Evolutionary conservation across 2,329 filamentous ascomycete genomes (phyloP).

Genomic region (Fusarium avenaceum): DNA sequence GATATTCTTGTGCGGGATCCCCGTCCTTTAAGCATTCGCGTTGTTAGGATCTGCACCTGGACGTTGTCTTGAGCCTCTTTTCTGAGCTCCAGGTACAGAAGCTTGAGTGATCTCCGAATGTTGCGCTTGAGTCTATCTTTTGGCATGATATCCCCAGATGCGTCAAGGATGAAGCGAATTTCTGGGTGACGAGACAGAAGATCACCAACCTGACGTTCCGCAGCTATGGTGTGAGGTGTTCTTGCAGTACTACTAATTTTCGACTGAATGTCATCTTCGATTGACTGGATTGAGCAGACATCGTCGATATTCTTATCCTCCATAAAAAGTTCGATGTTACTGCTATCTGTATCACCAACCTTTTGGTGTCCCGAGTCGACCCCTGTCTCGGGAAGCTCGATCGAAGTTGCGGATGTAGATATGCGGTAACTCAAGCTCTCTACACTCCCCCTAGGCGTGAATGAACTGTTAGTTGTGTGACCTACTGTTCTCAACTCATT

Average conservation of each 20-base stretch:
- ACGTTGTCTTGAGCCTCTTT: neutral
- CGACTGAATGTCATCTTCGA: constrained; percentile 9
- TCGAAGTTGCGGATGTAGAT: constrained; percentile 1
- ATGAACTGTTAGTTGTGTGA: neutral
- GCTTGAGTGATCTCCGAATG: constrained; percentile 9
- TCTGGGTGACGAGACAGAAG: constrained; percentile 1
- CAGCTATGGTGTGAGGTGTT: neutral
- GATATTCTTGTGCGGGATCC: constrained; percentile 14
- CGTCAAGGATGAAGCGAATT: constrained; percentile 5
- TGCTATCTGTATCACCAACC: neutral
- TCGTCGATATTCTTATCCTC: neutral
- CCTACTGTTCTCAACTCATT: constrained; percentile 1
- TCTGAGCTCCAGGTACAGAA: constrained; percentile 6
- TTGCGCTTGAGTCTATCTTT: constrained; percentile 10
- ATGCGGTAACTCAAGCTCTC: neutral
- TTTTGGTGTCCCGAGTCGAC: neutral
- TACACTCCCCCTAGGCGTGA: neutral
- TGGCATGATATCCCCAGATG: constrained; percentile 1
- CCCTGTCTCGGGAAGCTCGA: neutral
- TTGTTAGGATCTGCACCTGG: constrained; percentile 1
- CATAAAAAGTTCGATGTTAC: neutral
- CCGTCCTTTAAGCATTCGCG: constrained; percentile 5
- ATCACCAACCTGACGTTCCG: constrained; percentile 6
- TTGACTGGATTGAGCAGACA: constrained; percentile 2
- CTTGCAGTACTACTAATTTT: neutral